phyloP scores from a whole-genome alignment of 768 basidiomycete genomes.

The Leccinum subgranulosum region DNA sequence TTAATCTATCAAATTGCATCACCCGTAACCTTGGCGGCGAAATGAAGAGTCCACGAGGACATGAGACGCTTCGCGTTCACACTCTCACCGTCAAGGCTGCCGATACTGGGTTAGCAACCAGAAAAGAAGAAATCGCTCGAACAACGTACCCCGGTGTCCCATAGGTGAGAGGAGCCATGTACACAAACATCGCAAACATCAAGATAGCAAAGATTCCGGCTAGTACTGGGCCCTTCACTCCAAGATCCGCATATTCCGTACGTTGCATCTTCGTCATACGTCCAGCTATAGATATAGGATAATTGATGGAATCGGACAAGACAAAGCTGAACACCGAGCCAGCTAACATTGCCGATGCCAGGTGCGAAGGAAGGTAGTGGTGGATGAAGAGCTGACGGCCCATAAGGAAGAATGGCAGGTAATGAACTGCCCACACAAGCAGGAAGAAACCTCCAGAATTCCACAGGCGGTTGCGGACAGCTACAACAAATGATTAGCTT shows the following conservation, averaged over 20 bases:
- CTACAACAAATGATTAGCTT: slow-evolving; percentile 39
- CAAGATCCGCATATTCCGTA: slow-evolving; percentile 67
- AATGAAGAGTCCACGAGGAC: slow-evolving; percentile 92
- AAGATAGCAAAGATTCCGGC: slow-evolving; percentile 54
- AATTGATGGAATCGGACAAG: slow-evolving; percentile 87
- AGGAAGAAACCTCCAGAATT: slow-evolving; percentile 97
- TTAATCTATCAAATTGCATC: slow-evolving; percentile 30
- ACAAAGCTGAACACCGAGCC: slow-evolving; percentile 91
- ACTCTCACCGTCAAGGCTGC: slow-evolving; percentile 77
- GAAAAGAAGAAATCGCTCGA: neutral
- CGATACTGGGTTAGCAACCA: slow-evolving; percentile 15
- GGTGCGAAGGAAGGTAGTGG: slow-evolving; percentile 96
- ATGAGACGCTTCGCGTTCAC: slow-evolving; percentile 84
- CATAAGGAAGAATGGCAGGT: slow-evolving; percentile 98
- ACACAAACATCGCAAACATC: slow-evolving; percentile 66
- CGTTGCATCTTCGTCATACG: slow-evolving; percentile 55
- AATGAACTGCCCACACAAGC: slow-evolving; percentile 92
- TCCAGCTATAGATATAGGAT: slow-evolving; percentile 78
- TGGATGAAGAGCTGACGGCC: slow-evolving; percentile 95
- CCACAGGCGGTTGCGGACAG: slow-evolving; percentile 89
- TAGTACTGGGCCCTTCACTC: slow-evolving; percentile 69
- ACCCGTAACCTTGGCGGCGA: slow-evolving; percentile 65
- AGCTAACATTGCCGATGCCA: slow-evolving; percentile 88
- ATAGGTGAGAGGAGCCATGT: slow-evolving; percentile 88
- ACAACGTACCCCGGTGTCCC: slow-evolving; percentile 87